Conservation (phyloP, 2,329 filamentous ascomycete genomes). For the Xylariales sp. region DNA sequence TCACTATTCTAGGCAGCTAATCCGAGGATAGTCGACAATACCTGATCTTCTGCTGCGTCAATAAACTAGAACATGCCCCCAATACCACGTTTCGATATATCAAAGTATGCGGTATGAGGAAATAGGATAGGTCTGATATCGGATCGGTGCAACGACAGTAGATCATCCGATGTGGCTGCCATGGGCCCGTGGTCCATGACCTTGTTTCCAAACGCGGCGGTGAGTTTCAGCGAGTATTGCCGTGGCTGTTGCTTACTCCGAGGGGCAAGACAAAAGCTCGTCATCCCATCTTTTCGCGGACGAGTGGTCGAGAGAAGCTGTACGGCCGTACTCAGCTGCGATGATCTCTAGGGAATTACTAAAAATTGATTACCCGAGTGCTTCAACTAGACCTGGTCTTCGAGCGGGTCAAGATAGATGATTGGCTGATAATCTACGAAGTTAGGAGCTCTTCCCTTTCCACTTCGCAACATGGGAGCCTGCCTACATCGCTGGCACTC, state of each 20-base stretch:
- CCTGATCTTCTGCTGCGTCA: too few relatives aligned
- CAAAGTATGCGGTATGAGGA: slow-evolving; percentile 3
- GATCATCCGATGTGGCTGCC: neutral
- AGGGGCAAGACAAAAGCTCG: too few relatives aligned
- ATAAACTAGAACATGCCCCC: neutral
- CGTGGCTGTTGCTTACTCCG: neutral
- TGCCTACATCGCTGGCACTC: too few relatives aligned
- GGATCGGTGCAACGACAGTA: neutral
- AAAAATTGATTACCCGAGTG: slow-evolving; percentile 5
- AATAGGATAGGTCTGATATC: neutral
- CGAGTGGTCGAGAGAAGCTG: neutral
- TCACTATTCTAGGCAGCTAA: too few relatives aligned
- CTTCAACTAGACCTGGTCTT: neutral
- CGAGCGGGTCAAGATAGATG: too few relatives aligned
- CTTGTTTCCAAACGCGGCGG: slow-evolving; percentile 17
- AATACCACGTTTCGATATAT: slow-evolving; percentile 5
- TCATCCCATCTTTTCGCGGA: slow-evolving; percentile 7
- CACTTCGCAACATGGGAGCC: too few relatives aligned
- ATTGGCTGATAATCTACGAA: too few relatives aligned
- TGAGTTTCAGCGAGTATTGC: slow-evolving; percentile 20
- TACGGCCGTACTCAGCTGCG: neutral
- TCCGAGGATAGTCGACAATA: too few relatives aligned
- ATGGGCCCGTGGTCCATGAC: slow-evolving; percentile 9
- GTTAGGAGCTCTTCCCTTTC: too few relatives aligned
- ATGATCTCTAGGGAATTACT: slow-evolving; percentile 3